phyloP scores from a whole-genome alignment of 352 stramenopile genomes.

The Phytophthora agathidicida region DNA sequence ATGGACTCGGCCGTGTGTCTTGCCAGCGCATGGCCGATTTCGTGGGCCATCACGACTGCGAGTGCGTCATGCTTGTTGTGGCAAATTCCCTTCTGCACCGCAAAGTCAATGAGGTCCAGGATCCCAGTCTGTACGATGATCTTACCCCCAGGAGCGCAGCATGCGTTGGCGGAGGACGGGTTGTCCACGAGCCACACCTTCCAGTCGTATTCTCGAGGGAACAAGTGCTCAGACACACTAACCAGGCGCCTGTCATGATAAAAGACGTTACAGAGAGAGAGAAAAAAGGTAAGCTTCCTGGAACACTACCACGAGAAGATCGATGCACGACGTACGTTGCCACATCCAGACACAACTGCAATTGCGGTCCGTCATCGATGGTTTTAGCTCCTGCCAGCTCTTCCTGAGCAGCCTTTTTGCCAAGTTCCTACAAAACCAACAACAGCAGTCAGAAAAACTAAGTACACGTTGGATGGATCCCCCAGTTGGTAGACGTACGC shows the following conservation, averaged over 20 bases:
- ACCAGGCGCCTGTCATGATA: conserved; percentile 47
- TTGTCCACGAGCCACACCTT: conserved; percentile 63
- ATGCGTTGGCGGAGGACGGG: conserved; percentile 55
- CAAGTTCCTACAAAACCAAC: conserved; percentile 47
- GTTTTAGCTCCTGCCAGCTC: conserved; percentile 42
- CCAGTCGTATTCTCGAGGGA: conserved; percentile 72
- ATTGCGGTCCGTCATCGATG: conserved; percentile 51
- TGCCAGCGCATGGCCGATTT: conserved; percentile 70
- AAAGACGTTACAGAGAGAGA: too few relatives aligned
- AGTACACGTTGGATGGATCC: background rate
- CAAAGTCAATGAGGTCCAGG: conserved; percentile 69
- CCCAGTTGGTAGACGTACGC: conserved; percentile 37
- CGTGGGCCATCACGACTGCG: conserved; percentile 68
- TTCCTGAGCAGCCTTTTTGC: conserved; percentile 49
- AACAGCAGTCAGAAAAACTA: conserved; percentile 1
- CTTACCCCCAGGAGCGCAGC: conserved; percentile 66
- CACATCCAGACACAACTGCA: conserved; percentile 67
- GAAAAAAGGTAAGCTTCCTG: background rate
- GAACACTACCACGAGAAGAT: background rate
- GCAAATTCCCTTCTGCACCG: conserved; percentile 60
- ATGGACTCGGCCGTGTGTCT: conserved; percentile 67
- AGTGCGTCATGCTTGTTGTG: conserved; percentile 67
- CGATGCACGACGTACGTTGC: conserved; percentile 47
- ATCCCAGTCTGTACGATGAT: conserved; percentile 76
- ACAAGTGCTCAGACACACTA: conserved; percentile 66